Percentiles rank a stretch among this genome's conserved stretches.
These are phyloP conservation scores for Globisporangium ultimum DNA, from an alignment of 352 stramenopile genomes.

Conservation along the genomic window DNA sequence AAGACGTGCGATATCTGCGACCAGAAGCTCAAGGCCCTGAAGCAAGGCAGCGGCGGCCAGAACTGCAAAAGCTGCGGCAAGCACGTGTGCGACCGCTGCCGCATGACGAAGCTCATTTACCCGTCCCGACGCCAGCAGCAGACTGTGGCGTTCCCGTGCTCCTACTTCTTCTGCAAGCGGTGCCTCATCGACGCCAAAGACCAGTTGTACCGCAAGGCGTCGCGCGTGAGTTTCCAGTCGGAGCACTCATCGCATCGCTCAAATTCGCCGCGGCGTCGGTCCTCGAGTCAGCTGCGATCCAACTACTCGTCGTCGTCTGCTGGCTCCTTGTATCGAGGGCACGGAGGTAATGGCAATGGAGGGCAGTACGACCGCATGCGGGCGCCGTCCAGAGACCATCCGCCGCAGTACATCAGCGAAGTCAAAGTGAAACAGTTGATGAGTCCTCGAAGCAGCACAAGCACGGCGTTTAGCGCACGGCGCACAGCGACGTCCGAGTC, in stretches of 20 bases:
- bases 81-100: conserved; percentile 65
- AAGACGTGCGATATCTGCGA: conserved; percentile 64
- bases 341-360: conserved; percentile 13
- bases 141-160: conserved; percentile 50
- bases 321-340: conserved; percentile 20
- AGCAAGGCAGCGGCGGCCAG: conserved; percentile 24
- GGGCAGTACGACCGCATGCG: not conserved
- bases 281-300: conserved; percentile 4
- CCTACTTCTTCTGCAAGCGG: conserved; percentile 55
- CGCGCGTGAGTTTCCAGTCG: conserved; percentile 38
- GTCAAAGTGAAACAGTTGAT: conserved; percentile 10
- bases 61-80: conserved; percentile 70
- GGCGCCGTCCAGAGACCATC: conserved; percentile 1
- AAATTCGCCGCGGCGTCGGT: conserved; percentile 12
- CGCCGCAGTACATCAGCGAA: conserved; percentile 3
- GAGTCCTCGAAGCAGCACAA: conserved; percentile 14
- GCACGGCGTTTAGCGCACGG: conserved; percentile 8
- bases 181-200: conserved; percentile 47
- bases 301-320: conserved; percentile 14
- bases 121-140: conserved; percentile 24
- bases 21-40: conserved; percentile 48
- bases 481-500: conserved; percentile 11
- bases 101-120: conserved; percentile 56
- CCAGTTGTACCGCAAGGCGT: conserved; percentile 30
- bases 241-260: conserved; percentile 30